Conservation (phyloP, 2,329 filamentous ascomycete species). For the Amylocarpus encephaloides region DNA sequence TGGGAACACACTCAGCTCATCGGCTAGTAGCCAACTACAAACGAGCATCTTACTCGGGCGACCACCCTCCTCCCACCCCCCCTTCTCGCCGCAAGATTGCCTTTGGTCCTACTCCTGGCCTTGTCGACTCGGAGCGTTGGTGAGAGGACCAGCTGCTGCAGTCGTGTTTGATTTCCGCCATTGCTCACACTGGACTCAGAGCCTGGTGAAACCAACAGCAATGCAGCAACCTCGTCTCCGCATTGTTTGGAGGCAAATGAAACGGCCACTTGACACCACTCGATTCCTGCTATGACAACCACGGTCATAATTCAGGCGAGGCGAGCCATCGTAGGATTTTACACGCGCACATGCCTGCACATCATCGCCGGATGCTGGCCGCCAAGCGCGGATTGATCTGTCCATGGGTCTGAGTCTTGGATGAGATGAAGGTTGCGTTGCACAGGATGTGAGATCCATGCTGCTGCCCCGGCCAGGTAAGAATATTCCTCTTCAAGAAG, state of each 20-base stretch:
- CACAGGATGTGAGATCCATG: background rate
- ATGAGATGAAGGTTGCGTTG: background rate
- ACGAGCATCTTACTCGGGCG: background rate
- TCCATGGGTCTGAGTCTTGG: constrained; percentile 1
- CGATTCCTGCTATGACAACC: background rate
- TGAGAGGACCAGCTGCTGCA: background rate
- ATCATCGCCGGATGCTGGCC: constrained; percentile 2
- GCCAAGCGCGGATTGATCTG: constrained; percentile 1
- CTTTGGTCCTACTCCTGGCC: background rate
- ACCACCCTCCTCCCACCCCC: background rate
- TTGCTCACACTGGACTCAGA: background rate
- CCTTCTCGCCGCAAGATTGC: background rate
- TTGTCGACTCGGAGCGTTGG: background rate
- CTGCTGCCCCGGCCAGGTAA: background rate
- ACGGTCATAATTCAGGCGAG: background rate
- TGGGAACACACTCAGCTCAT: background rate
- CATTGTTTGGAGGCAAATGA: background rate
- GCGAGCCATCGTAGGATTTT: background rate
- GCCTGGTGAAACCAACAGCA: background rate
- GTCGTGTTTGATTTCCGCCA: background rate
- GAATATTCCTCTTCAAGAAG: background rate
- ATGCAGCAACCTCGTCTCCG: background rate
- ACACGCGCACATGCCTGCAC: background rate
- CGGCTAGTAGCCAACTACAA: background rate
- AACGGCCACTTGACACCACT: background rate